Base-by-base conservation (phyloP, 371 early-diverging fungal species). In the Rhizomucor pusillus region DNA sequence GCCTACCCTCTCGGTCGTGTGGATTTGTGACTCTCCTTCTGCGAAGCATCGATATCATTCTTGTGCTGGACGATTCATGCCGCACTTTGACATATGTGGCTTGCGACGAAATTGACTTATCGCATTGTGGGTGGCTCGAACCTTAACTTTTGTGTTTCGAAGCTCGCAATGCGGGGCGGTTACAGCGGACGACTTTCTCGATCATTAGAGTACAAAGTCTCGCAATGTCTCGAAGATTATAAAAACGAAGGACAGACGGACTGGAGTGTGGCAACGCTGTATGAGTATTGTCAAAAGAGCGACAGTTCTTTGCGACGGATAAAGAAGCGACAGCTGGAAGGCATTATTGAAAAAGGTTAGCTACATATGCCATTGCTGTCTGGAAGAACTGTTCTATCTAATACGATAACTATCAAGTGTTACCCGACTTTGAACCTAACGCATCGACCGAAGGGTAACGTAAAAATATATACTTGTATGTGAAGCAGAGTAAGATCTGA, bases 301-400 rank as follows among this genome's bases (percentile, higher is more conserved):
- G 85, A 85, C 44, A 37, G 60, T 18, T 66, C 73, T 3, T 57
- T 84, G 18, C 52, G 69, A 59, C 63, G 86, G 40, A 63, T 71
- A 40, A 85, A 83, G 43, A 67, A 66, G 33, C 51, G 57, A 14
- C 67, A 71, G 56, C 40, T 85, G 0, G 81, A 80, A 50, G 57
- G 60, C 13, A 69, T 69, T 47, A 71, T 85, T 13, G 71, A 78
- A 43, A 75, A 72, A 63, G 62, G 79, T 78, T 24, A 47, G 43
- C n/a, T n/a, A n/a, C n/a, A n/a, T n/a, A n/a, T n/a, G n/a, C n/a
- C n/a, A n/a, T n/a, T 45, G 44, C 9, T 60, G 25, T 29, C 34
- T 20, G 1, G 14, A 52, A 39, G 20, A 39, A 29, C 25, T 11
- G 20, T 12, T 39, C 14, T 13, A 35, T 5, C 9, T 5, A 46